Percentiles rank a stretch among this genome's conserved stretches.
These are phyloP conservation scores for Thraustochytrium striatum DNA, from an alignment of 352 stramenopile genomes.

Conservation along the genomic window DNA sequence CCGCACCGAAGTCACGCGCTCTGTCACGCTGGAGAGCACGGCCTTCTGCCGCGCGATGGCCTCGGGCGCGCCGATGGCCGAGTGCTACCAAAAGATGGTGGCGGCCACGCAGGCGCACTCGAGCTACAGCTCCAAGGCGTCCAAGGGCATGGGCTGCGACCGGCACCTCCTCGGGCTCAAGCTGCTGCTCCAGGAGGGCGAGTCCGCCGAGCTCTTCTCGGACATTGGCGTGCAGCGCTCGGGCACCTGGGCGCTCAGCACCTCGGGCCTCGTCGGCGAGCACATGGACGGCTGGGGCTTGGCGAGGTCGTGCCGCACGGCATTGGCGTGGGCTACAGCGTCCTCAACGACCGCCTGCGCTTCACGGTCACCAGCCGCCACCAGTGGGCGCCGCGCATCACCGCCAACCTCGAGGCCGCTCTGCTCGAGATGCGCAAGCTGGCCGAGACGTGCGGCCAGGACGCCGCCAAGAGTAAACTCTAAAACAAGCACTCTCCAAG, in stretches of 20 bases:
- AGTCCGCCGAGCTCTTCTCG: constrained; percentile 81
- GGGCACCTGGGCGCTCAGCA: constrained; percentile 91
- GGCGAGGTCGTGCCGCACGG: constrained; percentile 92
- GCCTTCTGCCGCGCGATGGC: constrained; percentile 84
- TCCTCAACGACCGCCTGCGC: constrained; percentile 87
- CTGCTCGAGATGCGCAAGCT: constrained; percentile 91
- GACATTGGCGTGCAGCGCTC: constrained; percentile 84
- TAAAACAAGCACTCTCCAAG: no score
- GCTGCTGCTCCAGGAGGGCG: constrained; percentile 83
- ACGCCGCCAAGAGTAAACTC: no score
- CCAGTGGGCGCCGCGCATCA: constrained; percentile 71
- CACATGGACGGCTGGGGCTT: constrained; percentile 86
- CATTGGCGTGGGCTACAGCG: constrained; percentile 90
- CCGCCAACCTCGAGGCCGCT: constrained; percentile 82
- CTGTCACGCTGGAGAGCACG: constrained; percentile 77
- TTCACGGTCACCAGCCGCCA: constrained; percentile 89
- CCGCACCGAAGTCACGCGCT: constrained; percentile 82
- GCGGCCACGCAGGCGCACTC: constrained; percentile 82
- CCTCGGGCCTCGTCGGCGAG: constrained; percentile 82
- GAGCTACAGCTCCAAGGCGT: constrained; percentile 77
- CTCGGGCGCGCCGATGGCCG: no score
- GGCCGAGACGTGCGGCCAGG: no score
- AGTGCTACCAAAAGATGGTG: constrained; percentile 57
- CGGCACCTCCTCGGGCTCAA: constrained; percentile 89
- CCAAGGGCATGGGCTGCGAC: constrained; percentile 73